Percentiles rank a stretch among this genome's conserved stretches.
Evolutionary conservation across 176 grass and related monocot genomes (phyloP).

Genomic region (Musa schizocarpa): DNA sequence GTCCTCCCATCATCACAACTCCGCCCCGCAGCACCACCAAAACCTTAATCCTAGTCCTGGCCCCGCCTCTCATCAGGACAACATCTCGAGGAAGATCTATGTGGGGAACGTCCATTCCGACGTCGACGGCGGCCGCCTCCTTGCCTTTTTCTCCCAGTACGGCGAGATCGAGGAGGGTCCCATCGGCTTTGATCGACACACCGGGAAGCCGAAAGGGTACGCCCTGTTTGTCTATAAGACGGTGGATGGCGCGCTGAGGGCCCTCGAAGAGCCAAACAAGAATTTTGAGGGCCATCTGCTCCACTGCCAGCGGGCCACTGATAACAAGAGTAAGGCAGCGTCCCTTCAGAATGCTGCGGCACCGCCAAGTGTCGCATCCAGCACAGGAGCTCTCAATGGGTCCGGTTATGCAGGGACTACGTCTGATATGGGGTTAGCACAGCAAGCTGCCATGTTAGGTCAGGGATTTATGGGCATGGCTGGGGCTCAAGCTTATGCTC

Average conservation of each 20-base stretch:
- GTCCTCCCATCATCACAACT: not conserved
- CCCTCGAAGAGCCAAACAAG: slow-evolving; percentile 71
- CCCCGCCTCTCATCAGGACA: slow-evolving; percentile 39
- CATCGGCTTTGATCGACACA: slow-evolving; percentile 85
- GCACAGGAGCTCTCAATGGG: slow-evolving; percentile 37
- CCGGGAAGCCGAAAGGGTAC: slow-evolving; percentile 87
- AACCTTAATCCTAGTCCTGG: not conserved
- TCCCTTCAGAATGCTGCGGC: slow-evolving; percentile 6
- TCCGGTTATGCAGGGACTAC: slow-evolving; percentile 13
- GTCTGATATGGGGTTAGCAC: slow-evolving; percentile 55
- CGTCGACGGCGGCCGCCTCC: slow-evolving; percentile 61
- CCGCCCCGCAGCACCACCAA: slow-evolving; percentile 28
- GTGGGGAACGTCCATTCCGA: slow-evolving; percentile 90
- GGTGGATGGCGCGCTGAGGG: slow-evolving; percentile 54
- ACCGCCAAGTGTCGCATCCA: slow-evolving; percentile 14
- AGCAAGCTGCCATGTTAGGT: slow-evolving; percentile 52
- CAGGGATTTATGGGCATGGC: slow-evolving; percentile 24
- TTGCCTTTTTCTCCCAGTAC: slow-evolving; percentile 67
- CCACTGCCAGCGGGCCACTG: slow-evolving; percentile 75
- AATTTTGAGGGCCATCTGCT: slow-evolving; percentile 85
- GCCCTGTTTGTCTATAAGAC: slow-evolving; percentile 89
- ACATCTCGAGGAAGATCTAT: slow-evolving; percentile 86
- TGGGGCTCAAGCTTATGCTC: slow-evolving; percentile 50
- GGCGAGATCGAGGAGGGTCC: slow-evolving; percentile 97
- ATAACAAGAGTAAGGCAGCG: slow-evolving; percentile 46